Evolutionary conservation across 495 filamentous ascomycete genomes (phyloP).

Genomic region (Penicillium salamii): DNA sequence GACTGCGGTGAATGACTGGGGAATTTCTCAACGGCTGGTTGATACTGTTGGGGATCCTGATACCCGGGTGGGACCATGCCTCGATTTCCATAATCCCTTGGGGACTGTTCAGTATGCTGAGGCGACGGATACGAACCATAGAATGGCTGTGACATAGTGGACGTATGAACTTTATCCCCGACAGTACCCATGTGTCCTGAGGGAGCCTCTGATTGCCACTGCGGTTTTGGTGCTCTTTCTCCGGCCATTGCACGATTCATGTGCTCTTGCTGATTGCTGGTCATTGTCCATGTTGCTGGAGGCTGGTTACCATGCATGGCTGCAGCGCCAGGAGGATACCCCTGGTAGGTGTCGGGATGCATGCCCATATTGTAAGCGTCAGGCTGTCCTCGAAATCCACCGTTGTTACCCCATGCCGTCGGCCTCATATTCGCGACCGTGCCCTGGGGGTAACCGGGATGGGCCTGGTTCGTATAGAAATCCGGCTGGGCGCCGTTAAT

Average conservation of each 20-base stretch:
- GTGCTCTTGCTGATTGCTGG: background rate
- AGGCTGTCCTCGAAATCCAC: background rate
- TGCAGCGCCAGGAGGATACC: background rate
- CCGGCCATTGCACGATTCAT: conserved; percentile 41
- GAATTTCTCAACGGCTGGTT: background rate
- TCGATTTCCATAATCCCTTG: conserved; percentile 1
- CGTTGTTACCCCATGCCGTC: background rate
- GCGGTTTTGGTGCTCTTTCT: conserved; percentile 38
- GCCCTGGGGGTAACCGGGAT: conserved; percentile 1
- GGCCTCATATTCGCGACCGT: background rate
- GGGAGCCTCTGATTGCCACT: conserved; percentile 14
- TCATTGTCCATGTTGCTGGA: background rate
- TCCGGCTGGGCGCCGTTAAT: background rate
- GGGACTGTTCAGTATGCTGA: conserved; percentile 4
- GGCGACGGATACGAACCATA: conserved; percentile 7
- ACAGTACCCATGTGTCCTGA: background rate
- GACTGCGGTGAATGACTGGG: background rate
- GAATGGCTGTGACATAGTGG: conserved; percentile 4
- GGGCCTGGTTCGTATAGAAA: background rate
- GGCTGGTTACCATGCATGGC: background rate
- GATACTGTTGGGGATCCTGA: background rate
- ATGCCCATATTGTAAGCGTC: background rate
- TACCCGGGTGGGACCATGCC: conserved; percentile 1
- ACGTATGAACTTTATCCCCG: background rate
- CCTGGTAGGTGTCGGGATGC: background rate